Percentiles rank a stretch among this genome's conserved stretches.
These are phyloP conservation scores for Triticum monococcum DNA, from an alignment of 176 grass and related monocot species.

Conservation along the genomic window DNA sequence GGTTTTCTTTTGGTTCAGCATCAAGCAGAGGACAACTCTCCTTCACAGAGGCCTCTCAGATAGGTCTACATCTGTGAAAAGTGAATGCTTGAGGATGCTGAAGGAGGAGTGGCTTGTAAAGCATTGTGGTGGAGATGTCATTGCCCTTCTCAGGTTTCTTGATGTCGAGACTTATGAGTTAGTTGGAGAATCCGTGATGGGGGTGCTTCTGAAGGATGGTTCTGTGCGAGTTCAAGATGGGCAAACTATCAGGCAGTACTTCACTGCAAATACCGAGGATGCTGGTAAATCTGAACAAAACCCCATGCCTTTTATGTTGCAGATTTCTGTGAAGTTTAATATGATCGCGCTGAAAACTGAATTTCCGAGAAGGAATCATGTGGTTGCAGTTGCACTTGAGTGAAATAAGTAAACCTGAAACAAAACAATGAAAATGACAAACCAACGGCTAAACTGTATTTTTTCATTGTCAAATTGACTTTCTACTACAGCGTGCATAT, in stretches of 20 bases:
- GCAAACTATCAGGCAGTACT: conserved; percentile 60
- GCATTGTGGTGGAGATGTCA: conserved; percentile 52
- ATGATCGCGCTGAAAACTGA: conserved; percentile 11
- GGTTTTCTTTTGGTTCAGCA: conserved; percentile 54
- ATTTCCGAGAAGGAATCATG: not conserved
- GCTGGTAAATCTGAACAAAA: conserved; percentile 49
- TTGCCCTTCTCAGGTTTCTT: conserved; percentile 76
- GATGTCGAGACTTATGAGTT: conserved; percentile 96
- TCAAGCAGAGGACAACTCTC: conserved; percentile 87
- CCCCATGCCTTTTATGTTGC: not conserved
- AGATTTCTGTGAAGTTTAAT: not conserved
- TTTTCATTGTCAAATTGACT: not conserved
- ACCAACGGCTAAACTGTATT: not conserved
- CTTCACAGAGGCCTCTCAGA: conserved; percentile 84
- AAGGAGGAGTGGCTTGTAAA: conserved; percentile 98
- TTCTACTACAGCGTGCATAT: not conserved
- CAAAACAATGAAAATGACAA: not conserved
- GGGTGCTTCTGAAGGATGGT: conserved; percentile 72
- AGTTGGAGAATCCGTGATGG: conserved; percentile 80
- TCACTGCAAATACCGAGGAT: conserved; percentile 36
- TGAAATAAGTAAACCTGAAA: conserved; percentile 14
- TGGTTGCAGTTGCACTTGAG: not conserved
- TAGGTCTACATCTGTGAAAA: conserved; percentile 66
- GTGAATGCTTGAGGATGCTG: conserved; percentile 82
- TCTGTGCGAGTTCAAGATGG: conserved; percentile 61